Percentiles rank a stretch among this genome's conserved stretches.
These are phyloP conservation scores for Plasmodium fragile DNA, from an alignment of 169 alveolate species.

Conservation along the genomic window DNA sequence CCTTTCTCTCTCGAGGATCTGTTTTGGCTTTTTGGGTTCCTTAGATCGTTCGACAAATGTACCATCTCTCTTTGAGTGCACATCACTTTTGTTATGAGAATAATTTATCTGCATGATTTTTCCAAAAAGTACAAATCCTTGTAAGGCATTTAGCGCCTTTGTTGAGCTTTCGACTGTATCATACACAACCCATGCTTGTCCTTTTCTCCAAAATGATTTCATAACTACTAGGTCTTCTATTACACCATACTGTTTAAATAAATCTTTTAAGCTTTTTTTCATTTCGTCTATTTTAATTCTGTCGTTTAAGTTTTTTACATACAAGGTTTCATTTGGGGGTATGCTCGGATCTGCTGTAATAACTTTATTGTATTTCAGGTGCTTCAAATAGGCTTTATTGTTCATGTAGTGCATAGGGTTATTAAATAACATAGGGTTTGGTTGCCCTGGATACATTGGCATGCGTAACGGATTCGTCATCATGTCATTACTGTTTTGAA, in stretches of 20 bases:
- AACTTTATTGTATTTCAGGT: conserved; percentile 71
- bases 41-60: conserved; percentile 84
- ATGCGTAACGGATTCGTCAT: conserved; percentile 39
- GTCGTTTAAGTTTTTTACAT: conserved; percentile 83
- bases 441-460: conserved; percentile 49
- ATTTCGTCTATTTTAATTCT: conserved; percentile 79
- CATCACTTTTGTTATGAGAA: conserved; percentile 87
- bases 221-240: conserved; percentile 85
- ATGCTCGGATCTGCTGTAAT: conserved; percentile 83
- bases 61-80: conserved; percentile 86
- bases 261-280: conserved; percentile 78
- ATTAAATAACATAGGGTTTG: conserved; percentile 37
- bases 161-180: conserved; percentile 83
- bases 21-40: conserved; percentile 88
- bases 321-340: conserved; percentile 84
- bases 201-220: conserved; percentile 89
- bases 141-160: conserved; percentile 85
- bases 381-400: conserved; percentile 74
- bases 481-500: not conserved
- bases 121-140: conserved; percentile 84
- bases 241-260: conserved; percentile 83
- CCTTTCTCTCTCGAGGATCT: conserved; percentile 85
- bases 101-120: conserved; percentile 87
- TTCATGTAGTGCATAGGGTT: conserved; percentile 58
- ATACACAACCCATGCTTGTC: conserved; percentile 89